These are phyloP conservation scores for Blakeslea trispora DNA, from an alignment of 371 early-diverging fungal species.

Conservation along the genomic window DNA sequence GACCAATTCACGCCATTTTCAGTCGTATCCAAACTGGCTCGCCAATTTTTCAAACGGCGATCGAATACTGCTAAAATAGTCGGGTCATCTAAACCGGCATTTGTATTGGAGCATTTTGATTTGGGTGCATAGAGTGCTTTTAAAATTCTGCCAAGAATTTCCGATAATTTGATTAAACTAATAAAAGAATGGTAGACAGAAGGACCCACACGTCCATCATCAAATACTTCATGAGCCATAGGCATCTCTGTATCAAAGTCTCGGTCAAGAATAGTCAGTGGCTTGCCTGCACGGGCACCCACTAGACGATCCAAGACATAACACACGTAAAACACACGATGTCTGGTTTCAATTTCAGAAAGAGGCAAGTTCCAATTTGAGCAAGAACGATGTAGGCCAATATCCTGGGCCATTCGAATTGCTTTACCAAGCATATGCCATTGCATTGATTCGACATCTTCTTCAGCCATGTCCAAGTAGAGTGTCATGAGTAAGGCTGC, in stretches of 20 bases:
- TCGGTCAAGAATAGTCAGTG: conserved; percentile 51
- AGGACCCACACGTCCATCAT: conserved; percentile 20
- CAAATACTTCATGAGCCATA: conserved; percentile 34
- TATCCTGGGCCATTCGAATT: conserved; percentile 68
- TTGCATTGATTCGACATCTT: conserved; percentile 46
- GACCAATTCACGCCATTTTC: conserved; percentile 22
- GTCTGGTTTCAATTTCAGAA: conserved; percentile 59
- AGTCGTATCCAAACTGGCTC: conserved; percentile 25
- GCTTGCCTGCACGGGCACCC: conserved; percentile 52
- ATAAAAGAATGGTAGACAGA: conserved; percentile 38
- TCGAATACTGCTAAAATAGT: conserved; percentile 48
- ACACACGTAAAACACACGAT: conserved; percentile 66
- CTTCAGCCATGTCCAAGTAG: conserved; percentile 49
- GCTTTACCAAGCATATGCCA: conserved; percentile 67
- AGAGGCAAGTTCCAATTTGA: conserved; percentile 52
- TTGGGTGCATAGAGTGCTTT: conserved; percentile 50
- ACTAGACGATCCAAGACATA: conserved; percentile 62
- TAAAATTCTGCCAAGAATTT: conserved; percentile 47
- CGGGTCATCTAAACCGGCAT: conserved; percentile 46
- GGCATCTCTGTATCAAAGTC: conserved; percentile 51
- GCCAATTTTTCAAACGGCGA: conserved; percentile 46
- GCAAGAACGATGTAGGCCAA: conserved; percentile 68
- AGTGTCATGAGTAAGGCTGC: conserved; percentile 44
- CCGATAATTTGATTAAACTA: conserved; percentile 39
- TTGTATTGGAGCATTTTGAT: conserved; percentile 38